Evolutionary conservation across 2,329 filamentous ascomycete genomes (phyloP).

Genomic region (Aspergillus piperis): DNA sequence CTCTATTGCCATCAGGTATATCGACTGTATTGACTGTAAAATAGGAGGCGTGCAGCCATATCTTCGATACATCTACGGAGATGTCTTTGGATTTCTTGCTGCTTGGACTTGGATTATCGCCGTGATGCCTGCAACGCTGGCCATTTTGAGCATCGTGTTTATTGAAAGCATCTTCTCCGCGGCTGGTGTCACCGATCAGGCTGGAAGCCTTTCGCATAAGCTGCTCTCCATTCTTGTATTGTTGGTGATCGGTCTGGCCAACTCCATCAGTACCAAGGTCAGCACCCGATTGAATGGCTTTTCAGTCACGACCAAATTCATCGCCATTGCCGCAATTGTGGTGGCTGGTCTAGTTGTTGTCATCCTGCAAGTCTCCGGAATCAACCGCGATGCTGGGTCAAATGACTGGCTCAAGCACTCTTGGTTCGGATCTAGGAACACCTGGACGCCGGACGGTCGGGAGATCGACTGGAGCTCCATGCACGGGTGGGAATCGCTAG

Average conservation of each 20-base stretch:
- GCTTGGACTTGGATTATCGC: slow-evolving; percentile 25
- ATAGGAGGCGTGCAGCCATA: slow-evolving; percentile 20
- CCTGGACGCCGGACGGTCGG: slow-evolving; percentile 17
- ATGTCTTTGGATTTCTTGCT: slow-evolving; percentile 21
- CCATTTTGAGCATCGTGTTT: slow-evolving; percentile 22
- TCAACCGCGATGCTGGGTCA: not conserved
- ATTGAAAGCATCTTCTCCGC: slow-evolving; percentile 22
- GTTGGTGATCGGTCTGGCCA: slow-evolving; percentile 14
- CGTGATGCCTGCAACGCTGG: slow-evolving; percentile 20
- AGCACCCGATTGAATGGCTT: slow-evolving; percentile 18
- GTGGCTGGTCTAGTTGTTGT: slow-evolving; percentile 15
- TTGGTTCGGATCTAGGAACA: slow-evolving; percentile 18
- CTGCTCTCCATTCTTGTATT: slow-evolving; percentile 17
- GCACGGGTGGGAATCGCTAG: slow-evolving; percentile 17
- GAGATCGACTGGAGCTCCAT: slow-evolving; percentile 19
- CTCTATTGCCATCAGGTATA: too few relatives aligned
- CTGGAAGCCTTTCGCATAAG: slow-evolving; percentile 13
- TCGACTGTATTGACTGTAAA: not conserved
- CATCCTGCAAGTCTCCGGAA: slow-evolving; percentile 4
- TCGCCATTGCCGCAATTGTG: slow-evolving; percentile 13
- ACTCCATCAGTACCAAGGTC: slow-evolving; percentile 20
- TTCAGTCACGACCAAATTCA: slow-evolving; percentile 20
- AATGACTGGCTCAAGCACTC: slow-evolving; percentile 18
- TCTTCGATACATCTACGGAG: slow-evolving; percentile 21
- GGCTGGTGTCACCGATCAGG: slow-evolving; percentile 12